A percentile compares a stretch with the other conserved stretches of the same genome.
Evolutionary conservation across 371 early-diverging fungal genomes (phyloP).

Genomic region (Dinochytrium kinnereticum): DNA sequence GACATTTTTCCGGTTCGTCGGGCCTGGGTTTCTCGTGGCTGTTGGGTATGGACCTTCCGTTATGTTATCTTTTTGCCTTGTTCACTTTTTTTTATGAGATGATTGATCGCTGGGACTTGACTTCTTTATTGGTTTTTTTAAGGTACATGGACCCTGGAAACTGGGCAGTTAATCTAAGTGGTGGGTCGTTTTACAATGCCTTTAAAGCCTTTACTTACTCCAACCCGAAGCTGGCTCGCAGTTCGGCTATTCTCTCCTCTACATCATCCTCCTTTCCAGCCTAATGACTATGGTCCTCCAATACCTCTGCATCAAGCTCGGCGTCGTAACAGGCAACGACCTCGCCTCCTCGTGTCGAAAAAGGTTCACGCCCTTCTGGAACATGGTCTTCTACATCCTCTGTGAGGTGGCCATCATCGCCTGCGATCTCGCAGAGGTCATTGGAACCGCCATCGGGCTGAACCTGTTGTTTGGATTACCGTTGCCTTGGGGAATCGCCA

Average conservation of each 20-base stretch:
- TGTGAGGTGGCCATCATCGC: slow-evolving; percentile 77
- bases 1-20: slow-evolving; percentile 39
- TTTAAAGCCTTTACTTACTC: not conserved
- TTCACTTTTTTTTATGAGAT: not conserved
- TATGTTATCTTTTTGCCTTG: not conserved
- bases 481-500: slow-evolving; percentile 74
- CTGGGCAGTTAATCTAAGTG: not conserved
- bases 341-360: slow-evolving; percentile 71
- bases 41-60: slow-evolving; percentile 26
- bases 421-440: slow-evolving; percentile 77
- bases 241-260: slow-evolving; percentile 75
- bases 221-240: slow-evolving; percentile 59
- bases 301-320: slow-evolving; percentile 75
- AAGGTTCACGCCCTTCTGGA: slow-evolving; percentile 62
- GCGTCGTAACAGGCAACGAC: slow-evolving; percentile 77
- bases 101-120: not conserved
- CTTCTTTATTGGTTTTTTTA: not conserved
- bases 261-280: slow-evolving; percentile 76
- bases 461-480: slow-evolving; percentile 78
- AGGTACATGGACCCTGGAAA: not conserved
- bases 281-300: slow-evolving; percentile 79
- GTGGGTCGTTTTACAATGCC: not conserved
- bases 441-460: slow-evolving; percentile 83
- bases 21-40: slow-evolving; percentile 49
- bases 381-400: slow-evolving; percentile 65